These are phyloP conservation scores for Solanum etuberosum DNA, from an alignment of 257 asterid species.

Conservation along the genomic window DNA sequence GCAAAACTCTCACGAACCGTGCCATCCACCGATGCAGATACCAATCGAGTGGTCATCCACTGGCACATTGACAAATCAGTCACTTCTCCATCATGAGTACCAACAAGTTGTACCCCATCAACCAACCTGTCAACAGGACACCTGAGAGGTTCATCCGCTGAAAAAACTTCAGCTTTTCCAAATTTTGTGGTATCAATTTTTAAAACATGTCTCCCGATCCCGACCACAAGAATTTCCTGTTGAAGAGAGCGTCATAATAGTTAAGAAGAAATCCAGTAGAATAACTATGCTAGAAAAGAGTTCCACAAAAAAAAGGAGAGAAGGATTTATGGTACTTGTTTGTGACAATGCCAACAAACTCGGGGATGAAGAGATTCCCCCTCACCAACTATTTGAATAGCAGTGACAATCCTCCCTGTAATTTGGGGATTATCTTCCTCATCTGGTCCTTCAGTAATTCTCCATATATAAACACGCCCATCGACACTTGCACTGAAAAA, in stretches of 20 bases:
- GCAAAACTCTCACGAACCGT: constrained; percentile 44
- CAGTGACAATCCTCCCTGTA: constrained; percentile 60
- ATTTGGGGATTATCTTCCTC: constrained; percentile 93
- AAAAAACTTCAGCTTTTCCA: constrained; percentile 69
- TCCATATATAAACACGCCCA: constrained; percentile 94
- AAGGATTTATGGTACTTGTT: constrained; percentile 46
- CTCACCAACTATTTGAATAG: constrained; percentile 74
- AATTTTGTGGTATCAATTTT: constrained; percentile 88
- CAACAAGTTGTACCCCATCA: constrained; percentile 90
- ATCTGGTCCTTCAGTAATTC: constrained; percentile 84
- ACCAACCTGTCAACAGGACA: constrained; percentile 68
- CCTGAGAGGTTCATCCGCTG: constrained; percentile 84
- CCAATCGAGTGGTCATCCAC: constrained; percentile 98
- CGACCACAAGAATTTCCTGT: constrained; percentile 95
- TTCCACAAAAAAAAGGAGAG: not conserved
- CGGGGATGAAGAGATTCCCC: constrained; percentile 85
- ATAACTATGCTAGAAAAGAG: not conserved
- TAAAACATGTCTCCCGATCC: constrained; percentile 59
- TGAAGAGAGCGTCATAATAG: not conserved
- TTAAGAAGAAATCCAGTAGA: not conserved
- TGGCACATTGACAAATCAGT: constrained; percentile 98
- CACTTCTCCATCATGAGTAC: constrained; percentile 93
- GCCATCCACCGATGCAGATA: constrained; percentile 93
- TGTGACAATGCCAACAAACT: constrained; percentile 99
- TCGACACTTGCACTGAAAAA: constrained; percentile 80